phyloP scores from a whole-genome alignment of 441 rosid genomes.

The Lagerstroemia fauriei region DNA sequence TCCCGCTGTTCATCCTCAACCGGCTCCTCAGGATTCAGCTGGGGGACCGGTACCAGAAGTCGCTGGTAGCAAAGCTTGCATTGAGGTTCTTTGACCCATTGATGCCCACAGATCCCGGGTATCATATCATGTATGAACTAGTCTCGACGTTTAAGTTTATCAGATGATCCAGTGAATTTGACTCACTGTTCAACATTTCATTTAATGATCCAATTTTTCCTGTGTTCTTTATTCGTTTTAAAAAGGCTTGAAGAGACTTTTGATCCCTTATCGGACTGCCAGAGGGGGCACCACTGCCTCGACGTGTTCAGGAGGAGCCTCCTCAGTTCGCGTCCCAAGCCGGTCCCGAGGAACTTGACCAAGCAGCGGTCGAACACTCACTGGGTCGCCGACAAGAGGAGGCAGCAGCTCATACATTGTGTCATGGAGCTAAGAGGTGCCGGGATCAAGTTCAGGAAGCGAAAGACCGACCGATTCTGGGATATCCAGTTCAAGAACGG shows the following conservation, averaged over 20 bases:
- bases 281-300: slow-evolving; percentile 67
- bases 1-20: slow-evolving; percentile 71
- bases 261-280: slow-evolving; percentile 58
- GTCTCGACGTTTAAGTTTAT: neutral
- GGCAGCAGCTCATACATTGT: slow-evolving; percentile 75
- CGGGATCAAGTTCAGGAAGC: slow-evolving; percentile 67
- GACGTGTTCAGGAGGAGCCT: slow-evolving; percentile 75
- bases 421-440: slow-evolving; percentile 78
- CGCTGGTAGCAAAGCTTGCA: slow-evolving; percentile 62
- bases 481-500: slow-evolving; percentile 74
- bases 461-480: slow-evolving; percentile 81
- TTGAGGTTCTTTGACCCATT: slow-evolving; percentile 73
- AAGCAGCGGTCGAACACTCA: slow-evolving; percentile 50
- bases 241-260: slow-evolving; percentile 28
- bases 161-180: neutral
- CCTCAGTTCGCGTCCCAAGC: slow-evolving; percentile 57
- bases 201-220: too few relatives aligned
- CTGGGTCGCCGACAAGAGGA: slow-evolving; percentile 74
- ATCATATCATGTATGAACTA: neutral
- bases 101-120: slow-evolving; percentile 58
- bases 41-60: slow-evolving; percentile 53
- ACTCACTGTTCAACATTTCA: too few relatives aligned
- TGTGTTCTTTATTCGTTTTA: neutral
- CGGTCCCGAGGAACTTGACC: slow-evolving; percentile 50
- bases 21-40: slow-evolving; percentile 62